Evolutionary conservation across 345 rosid species (phyloP).

Genomic region (Dimocarpus longan): DNA sequence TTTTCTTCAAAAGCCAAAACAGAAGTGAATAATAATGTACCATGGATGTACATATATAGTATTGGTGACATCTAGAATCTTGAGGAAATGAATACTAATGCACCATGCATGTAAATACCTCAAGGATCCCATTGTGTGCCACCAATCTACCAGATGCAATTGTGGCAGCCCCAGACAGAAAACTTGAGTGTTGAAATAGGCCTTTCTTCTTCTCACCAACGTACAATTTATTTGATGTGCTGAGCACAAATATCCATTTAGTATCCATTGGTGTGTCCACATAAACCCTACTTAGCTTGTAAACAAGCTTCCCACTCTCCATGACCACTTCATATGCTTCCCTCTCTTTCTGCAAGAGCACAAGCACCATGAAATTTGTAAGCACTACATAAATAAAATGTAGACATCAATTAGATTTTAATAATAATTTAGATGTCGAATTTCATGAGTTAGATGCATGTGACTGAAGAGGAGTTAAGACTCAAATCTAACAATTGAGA

Average conservation of each 20-base stretch:
- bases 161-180: constrained; percentile 78
- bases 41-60: too few species aligned
- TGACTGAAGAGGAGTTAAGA: too few species aligned
- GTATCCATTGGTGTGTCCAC: constrained; percentile 57
- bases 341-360: constrained; percentile 57
- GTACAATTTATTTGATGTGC: constrained; percentile 57
- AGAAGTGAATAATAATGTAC: too few species aligned
- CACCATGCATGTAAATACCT: constrained; percentile 24
- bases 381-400: background rate
- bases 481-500: too few species aligned
- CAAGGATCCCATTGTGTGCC: constrained; percentile 48
- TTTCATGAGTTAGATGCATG: background rate
- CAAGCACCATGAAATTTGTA: too few species aligned
- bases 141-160: constrained; percentile 72
- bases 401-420: too few species aligned
- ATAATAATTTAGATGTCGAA: too few species aligned
- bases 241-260: constrained; percentile 75
- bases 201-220: constrained; percentile 66
- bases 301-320: constrained; percentile 54
- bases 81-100: too few species aligned
- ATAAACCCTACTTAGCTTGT: constrained; percentile 32
- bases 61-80: too few species aligned
- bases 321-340: constrained; percentile 59
- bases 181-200: constrained; percentile 74
- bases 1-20: too few species aligned